A percentile compares a stretch with the other conserved stretches of the same genome.
Conservation (phyloP, 1,139 yeast genomes). For the Suhomyces maxii region DNA sequence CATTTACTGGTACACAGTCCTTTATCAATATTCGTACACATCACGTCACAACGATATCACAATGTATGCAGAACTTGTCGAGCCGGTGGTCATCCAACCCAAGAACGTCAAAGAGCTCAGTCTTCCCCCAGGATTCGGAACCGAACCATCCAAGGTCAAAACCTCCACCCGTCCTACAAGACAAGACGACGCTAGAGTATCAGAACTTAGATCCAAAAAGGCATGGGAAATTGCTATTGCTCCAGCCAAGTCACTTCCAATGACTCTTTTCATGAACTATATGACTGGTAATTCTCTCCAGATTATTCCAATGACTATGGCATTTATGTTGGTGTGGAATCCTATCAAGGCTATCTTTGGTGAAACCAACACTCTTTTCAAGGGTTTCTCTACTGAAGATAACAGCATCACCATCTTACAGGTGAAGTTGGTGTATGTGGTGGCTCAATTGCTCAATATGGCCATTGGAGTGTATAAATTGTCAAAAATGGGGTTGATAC, state of each 20-base stretch:
- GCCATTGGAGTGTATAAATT: conserved; percentile 83
- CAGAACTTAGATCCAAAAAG: conserved; percentile 53
- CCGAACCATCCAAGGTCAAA: conserved; percentile 6
- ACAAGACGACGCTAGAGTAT: conserved; percentile 22
- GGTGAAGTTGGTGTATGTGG: conserved; percentile 41
- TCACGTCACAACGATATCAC: background rate
- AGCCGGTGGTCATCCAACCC: conserved; percentile 7
- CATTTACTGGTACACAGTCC: too few species aligned
- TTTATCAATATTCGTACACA: too few species aligned
- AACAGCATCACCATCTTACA: conserved; percentile 43
- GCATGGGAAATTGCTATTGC: conserved; percentile 87
- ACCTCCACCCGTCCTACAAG: conserved; percentile 6
- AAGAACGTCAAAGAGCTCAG: conserved; percentile 7
- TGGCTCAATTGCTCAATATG: conserved; percentile 65
- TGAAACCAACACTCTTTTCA: conserved; percentile 50
- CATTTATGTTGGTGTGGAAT: conserved; percentile 75
- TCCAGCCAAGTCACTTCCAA: conserved; percentile 84
- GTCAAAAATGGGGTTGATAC: conserved; percentile 86
- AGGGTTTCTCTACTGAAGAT: conserved; percentile 34
- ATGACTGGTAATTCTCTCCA: conserved; percentile 93
- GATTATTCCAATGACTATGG: conserved; percentile 88
- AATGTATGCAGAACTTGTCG: conserved; percentile 7
- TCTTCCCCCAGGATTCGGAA: conserved; percentile 15
- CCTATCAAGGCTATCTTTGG: conserved; percentile 73
- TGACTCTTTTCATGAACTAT: conserved; percentile 87